phyloP scores from a whole-genome alignment of 805 yeast species.

The Starmerella scarabaei region DNA sequence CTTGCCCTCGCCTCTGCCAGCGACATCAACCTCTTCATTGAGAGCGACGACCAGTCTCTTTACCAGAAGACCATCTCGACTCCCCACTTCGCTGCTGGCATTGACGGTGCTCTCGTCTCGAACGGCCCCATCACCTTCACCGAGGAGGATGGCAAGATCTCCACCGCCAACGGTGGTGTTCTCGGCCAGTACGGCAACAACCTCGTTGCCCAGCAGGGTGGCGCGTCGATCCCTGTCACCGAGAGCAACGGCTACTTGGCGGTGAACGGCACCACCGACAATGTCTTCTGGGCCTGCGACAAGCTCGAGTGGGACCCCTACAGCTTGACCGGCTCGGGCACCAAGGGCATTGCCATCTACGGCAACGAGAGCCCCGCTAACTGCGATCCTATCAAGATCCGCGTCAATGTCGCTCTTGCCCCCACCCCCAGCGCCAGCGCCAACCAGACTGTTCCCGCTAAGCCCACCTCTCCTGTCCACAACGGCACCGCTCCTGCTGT shows the following conservation, averaged over 20 bases:
- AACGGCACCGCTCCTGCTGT: slow-evolving; percentile 9
- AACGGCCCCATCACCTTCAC: neutral
- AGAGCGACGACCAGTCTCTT: slow-evolving; percentile 3
- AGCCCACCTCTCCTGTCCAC: slow-evolving; percentile 11
- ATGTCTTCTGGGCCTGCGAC: slow-evolving; percentile 5
- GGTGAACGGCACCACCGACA: slow-evolving; percentile 9
- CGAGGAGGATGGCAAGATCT: neutral
- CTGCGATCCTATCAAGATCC: slow-evolving; percentile 12
- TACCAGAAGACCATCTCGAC: slow-evolving; percentile 3
- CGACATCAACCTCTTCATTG: slow-evolving; percentile 5
- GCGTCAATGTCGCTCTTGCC: neutral
- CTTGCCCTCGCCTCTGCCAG: slow-evolving; percentile 3
- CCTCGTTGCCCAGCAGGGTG: neutral
- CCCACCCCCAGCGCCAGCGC: no score
- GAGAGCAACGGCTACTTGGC: slow-evolving; percentile 4
- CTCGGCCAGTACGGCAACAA: neutral
- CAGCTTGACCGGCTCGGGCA: slow-evolving; percentile 1
- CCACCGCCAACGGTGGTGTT: neutral
- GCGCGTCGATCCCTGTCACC: neutral
- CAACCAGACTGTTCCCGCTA: no score
- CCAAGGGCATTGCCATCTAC: slow-evolving; percentile 3
- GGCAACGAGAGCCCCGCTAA: slow-evolving; percentile 5
- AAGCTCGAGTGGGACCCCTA: slow-evolving; percentile 11
- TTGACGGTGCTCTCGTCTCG: slow-evolving; percentile 9
- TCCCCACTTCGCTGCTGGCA: slow-evolving; percentile 16